Evolutionary conservation across 1,284 basidiomycete species (phyloP).

Genomic region (Boletus mariae): DNA sequence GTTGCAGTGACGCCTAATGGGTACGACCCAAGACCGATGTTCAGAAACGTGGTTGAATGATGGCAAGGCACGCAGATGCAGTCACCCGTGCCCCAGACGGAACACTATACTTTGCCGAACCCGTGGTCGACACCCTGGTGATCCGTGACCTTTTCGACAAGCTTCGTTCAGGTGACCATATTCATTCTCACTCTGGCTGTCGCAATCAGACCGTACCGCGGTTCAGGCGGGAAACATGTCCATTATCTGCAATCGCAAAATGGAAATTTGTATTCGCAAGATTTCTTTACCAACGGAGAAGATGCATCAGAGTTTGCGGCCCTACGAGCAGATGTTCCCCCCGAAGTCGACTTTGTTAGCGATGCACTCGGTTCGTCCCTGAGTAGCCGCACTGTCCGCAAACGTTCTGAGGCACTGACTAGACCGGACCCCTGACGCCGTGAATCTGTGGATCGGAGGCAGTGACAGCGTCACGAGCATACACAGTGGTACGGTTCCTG

Average conservation of each 20-base stretch:
- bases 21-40: slow-evolving; percentile 38
- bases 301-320: slow-evolving; percentile 57
- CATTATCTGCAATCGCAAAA: slow-evolving; percentile 88
- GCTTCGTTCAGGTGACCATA: slow-evolving; percentile 36
- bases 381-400: background rate
- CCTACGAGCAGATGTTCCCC: slow-evolving; percentile 60
- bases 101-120: slow-evolving; percentile 74
- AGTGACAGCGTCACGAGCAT: slow-evolving; percentile 74
- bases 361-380: slow-evolving; percentile 66
- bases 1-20: slow-evolving; percentile 85
- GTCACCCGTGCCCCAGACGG: slow-evolving; percentile 56
- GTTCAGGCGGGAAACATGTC: slow-evolving; percentile 34
- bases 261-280: slow-evolving; percentile 71
- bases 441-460: slow-evolving; percentile 89
- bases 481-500: slow-evolving; percentile 62
- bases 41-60: slow-evolving; percentile 7
- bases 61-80: slow-evolving; percentile 55
- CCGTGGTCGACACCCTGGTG: slow-evolving; percentile 63
- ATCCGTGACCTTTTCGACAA: slow-evolving; percentile 55
- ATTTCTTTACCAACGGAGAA: slow-evolving; percentile 38
- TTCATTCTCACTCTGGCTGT: background rate
- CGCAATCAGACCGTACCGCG: background rate
- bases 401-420: slow-evolving; percentile 7
- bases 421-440: slow-evolving; percentile 77
- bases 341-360: slow-evolving; percentile 69